phyloP scores from a whole-genome alignment of 179 eudicot genomes.

The Camellia oleifera region DNA sequence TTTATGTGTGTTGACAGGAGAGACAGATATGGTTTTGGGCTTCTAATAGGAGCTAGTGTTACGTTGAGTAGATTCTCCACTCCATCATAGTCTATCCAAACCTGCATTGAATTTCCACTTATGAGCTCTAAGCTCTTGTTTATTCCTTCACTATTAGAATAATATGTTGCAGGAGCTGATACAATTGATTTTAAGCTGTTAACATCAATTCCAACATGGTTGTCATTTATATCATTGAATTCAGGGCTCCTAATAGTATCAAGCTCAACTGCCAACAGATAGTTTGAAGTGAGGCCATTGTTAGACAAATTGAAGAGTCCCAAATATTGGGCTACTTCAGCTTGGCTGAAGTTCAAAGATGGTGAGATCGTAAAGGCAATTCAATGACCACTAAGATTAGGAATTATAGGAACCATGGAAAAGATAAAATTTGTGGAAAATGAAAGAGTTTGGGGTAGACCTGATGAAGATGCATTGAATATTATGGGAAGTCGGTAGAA shows the following conservation, averaged over 20 bases:
- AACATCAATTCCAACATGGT: conserved; percentile 42
- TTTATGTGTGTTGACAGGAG: conserved; percentile 13
- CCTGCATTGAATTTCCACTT: background rate
- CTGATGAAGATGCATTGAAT: background rate
- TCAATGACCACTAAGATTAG: conserved; percentile 25
- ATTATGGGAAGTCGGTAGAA: background rate
- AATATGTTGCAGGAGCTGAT: background rate
- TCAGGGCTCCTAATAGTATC: conserved; percentile 22
- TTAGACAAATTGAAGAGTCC: conserved; percentile 32
- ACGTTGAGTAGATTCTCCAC: background rate
- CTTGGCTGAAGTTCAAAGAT: conserved; percentile 17
- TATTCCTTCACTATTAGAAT: background rate
- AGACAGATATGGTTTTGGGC: background rate
- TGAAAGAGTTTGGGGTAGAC: background rate
- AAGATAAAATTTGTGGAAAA: conserved; percentile 41
- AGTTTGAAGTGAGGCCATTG: conserved; percentile 21
- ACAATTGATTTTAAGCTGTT: background rate
- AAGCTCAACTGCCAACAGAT: conserved; percentile 32
- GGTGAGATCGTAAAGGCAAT: conserved; percentile 30
- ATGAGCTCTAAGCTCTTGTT: background rate
- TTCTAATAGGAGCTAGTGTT: background rate
- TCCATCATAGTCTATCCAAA: conserved; percentile 6
- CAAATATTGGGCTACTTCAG: conserved; percentile 20
- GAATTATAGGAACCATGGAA: conserved; percentile 25
- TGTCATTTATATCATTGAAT: conserved; percentile 22